Evolutionary conservation across 1,284 basidiomycete genomes (phyloP), one percentile per base, ranked within the genome.

Genomic region (Fomitopsis palustris): DNA sequence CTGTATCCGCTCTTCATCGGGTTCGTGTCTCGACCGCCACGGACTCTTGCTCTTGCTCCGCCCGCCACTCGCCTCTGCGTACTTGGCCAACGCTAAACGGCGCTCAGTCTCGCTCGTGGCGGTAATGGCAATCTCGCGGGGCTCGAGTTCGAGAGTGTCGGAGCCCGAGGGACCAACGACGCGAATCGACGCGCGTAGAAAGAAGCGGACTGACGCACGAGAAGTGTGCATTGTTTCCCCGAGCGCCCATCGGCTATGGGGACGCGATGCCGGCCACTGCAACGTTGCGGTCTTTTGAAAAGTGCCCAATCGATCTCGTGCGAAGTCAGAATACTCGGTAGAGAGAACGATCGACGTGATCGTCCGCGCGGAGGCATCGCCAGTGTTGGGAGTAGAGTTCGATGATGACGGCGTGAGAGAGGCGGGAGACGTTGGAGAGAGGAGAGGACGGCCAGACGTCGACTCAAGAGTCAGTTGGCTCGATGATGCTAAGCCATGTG

Each of bases 191-290:
- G 84, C 78, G 51, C 84, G 82, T 64, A 87, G 76, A 69, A 86
- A 86, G 72, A 89, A 92, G 66, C 80, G 82, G 53, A 92, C 81
- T 45, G 82, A 80, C n/a, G 82, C 84, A 62, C 89, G 70, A 51
- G 83, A 79, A 43, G 86, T 87, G 63, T 82, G 77, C 64, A 90
- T 81, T 21, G 87, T 87, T 74, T 92, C 89, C 17, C 90, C 90
- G 59, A 89, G 80, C 9, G 88, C 82, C 90, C 90, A 92, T 27
- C 87, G 82, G 65, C 80, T 83, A 58, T 80, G 80, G 8, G 87
- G 84, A 67, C 86, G 88, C 54, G 80, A 72, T 43, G 83, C 79
- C 7, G 90, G 90, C 85, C 90, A 90, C 64, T 87, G 86, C 39
- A 90, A 72, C 8, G 85, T 84, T 45, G 91, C 71, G 3, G 81